A percentile compares a stretch with the other conserved stretches of the same genome.
Evolutionary conservation across 2,329 filamentous ascomycete genomes (phyloP).

Genomic region (Dactylellina leptospora): DNA sequence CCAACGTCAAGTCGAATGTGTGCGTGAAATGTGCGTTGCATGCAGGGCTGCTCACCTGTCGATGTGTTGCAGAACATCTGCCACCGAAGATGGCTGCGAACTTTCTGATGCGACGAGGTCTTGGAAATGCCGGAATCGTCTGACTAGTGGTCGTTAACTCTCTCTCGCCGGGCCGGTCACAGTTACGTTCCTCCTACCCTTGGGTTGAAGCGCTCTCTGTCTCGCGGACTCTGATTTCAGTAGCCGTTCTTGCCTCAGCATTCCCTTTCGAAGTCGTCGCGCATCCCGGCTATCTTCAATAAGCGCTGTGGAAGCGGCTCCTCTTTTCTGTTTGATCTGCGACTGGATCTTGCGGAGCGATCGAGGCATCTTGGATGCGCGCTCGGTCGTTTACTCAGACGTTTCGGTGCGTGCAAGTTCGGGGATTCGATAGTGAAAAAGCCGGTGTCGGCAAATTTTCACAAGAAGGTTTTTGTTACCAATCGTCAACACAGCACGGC

Average conservation of each 20-base stretch:
- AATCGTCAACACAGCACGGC: no score
- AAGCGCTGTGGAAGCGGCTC: constrained; percentile 31
- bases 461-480: neutral
- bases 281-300: constrained; percentile 49
- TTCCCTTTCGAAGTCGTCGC: constrained; percentile 30
- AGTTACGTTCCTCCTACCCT: constrained; percentile 15
- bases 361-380: constrained; percentile 19
- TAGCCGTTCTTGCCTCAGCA: constrained; percentile 39
- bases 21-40: neutral
- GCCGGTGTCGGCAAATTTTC: neutral
- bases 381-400: neutral
- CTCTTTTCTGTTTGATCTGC: constrained; percentile 38
- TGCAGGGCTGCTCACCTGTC: constrained; percentile 6
- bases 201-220: constrained; percentile 37
- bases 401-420: neutral
- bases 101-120: constrained; percentile 6
- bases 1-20: no score
- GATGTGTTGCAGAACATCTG: constrained; percentile 24
- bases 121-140: constrained; percentile 38
- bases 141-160: neutral
- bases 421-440: neutral
- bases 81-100: constrained; percentile 7
- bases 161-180: neutral
- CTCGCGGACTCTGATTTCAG: constrained; percentile 19
- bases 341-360: constrained; percentile 49